Evolutionary conservation across 176 grass and related monocot genomes (phyloP).

Genomic region (Elaeis guineensis): DNA sequence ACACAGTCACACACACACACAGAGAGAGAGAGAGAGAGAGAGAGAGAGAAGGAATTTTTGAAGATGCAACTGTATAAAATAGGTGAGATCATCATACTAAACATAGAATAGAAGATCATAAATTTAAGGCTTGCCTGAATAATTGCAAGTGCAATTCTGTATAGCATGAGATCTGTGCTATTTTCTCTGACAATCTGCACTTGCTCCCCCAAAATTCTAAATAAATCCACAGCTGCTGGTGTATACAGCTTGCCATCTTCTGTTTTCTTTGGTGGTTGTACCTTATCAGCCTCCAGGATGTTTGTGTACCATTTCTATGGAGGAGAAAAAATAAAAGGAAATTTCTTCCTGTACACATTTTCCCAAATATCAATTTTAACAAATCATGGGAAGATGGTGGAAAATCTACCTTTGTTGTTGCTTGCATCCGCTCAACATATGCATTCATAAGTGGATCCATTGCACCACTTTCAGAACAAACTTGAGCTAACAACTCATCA

Average conservation of each 20-base stretch:
- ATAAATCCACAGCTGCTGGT: conserved; percentile 93
- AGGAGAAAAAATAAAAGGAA: conserved; percentile 19
- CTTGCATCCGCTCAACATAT: conserved; percentile 94
- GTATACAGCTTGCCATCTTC: conserved; percentile 91
- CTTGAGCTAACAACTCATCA: conserved; percentile 95
- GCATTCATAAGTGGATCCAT: conserved; percentile 99
- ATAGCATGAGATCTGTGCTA: conserved; percentile 95
- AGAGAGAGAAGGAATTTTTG: too few species aligned
- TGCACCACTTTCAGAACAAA: conserved; percentile 99
- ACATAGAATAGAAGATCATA: too few species aligned
- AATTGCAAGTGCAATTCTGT: conserved; percentile 90
- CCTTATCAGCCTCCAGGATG: conserved; percentile 96
- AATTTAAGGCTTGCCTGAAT: conserved; percentile 57
- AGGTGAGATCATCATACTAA: background rate
- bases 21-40: too few species aligned
- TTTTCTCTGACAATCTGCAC: conserved; percentile 97
- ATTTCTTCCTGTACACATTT: too few species aligned
- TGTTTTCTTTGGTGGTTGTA: conserved; percentile 78
- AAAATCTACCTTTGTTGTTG: conserved; percentile 84
- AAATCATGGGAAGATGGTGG: background rate
- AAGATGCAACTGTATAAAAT: too few species aligned
- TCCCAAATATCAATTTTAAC: background rate
- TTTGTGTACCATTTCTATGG: conserved; percentile 99
- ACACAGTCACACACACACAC: too few species aligned
- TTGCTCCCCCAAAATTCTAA: conserved; percentile 95